Base-by-base conservation (phyloP, 306 rosid genomes). In the Prunus dulcis region DNA sequence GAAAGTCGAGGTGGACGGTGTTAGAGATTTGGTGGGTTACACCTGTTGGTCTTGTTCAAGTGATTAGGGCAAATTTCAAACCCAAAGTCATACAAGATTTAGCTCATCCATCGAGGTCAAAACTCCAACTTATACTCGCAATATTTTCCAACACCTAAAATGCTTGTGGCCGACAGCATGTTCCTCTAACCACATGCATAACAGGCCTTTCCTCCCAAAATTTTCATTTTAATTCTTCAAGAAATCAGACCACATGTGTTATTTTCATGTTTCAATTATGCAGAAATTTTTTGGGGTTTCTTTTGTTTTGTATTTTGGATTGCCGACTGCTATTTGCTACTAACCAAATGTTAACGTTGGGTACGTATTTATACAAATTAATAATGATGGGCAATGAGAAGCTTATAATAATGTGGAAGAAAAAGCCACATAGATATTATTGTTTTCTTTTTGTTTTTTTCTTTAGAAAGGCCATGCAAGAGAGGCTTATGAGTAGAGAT, bases 141-240 rank as follows among this genome's bases (percentile, higher is more conserved):
- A 75, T 77, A 78, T 74, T 15, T 34, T 55, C 61, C 10, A 61
- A 43, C 69, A 77, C 81, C 80, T 50, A 72, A 82, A 69, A 27
- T 76, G 30, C 69, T 65, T 22, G 73, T 88, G 90, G 93, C 92
- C 93, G 97, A 92, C 97, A 87, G 66, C 69, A 62, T 83, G 77
- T 74, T 81, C 34, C 72, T 81, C 57, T 53, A 75, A 30, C 50
- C 88, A 84, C 86, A 88, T 84, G 85, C 78, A 78, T 64, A 76
- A 34, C 77, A 32, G 14, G 72, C 72, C 86, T 82, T 62, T 81
- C 77, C 46, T 12, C 3, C 9, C 69, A 23, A 58, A 55, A 56
- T 25, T 27, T 61, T 38, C 43, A 38, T 38, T 38, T 38, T 38
- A 38, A 6, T 38, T 38, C 43, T 38, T 7, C 43, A 7, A 0